These are phyloP conservation scores for Incumbomyces delicatus DNA, from an alignment of 2,329 filamentous ascomycete genomes.

Conservation along the genomic window DNA sequence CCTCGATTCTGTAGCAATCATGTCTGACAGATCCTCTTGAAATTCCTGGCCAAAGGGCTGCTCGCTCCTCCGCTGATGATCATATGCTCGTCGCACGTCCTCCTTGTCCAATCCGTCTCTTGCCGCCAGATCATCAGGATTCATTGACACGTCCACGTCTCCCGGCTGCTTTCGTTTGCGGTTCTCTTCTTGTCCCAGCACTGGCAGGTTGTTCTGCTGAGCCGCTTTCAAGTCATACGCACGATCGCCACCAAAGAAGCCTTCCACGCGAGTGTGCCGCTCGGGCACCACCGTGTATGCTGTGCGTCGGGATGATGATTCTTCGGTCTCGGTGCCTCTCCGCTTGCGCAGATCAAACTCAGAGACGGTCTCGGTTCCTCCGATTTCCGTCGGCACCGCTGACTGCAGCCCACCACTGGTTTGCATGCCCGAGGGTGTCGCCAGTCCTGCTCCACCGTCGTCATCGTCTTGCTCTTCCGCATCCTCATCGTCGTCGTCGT, in stretches of 20 bases:
- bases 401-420: conserved; percentile 74
- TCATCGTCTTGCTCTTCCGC: conserved; percentile 54
- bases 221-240: conserved; percentile 73
- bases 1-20: conserved; percentile 87
- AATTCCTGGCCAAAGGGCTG: conserved; percentile 61
- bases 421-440: conserved; percentile 68
- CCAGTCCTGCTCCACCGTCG: conserved; percentile 53
- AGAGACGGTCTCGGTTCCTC: conserved; percentile 63
- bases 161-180: conserved; percentile 92
- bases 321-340: conserved; percentile 80
- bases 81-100: conserved; percentile 69
- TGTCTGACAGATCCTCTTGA: conserved; percentile 85
- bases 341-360: conserved; percentile 90
- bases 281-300: conserved; percentile 89
- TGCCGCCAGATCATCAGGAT: conserved; percentile 67
- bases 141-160: conserved; percentile 85
- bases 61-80: conserved; percentile 57
- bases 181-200: conserved; percentile 71
- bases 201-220: conserved; percentile 48
- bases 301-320: conserved; percentile 60
- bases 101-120: conserved; percentile 77
- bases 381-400: conserved; percentile 69
- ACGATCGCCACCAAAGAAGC: conserved; percentile 93
- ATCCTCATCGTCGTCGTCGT: conserved; percentile 61
- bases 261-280: conserved; percentile 71